A percentile compares a stretch with the other conserved stretches of the same genome.
Evolutionary conservation across 768 basidiomycete genomes (phyloP).

Genomic region (Suillus discolor): DNA sequence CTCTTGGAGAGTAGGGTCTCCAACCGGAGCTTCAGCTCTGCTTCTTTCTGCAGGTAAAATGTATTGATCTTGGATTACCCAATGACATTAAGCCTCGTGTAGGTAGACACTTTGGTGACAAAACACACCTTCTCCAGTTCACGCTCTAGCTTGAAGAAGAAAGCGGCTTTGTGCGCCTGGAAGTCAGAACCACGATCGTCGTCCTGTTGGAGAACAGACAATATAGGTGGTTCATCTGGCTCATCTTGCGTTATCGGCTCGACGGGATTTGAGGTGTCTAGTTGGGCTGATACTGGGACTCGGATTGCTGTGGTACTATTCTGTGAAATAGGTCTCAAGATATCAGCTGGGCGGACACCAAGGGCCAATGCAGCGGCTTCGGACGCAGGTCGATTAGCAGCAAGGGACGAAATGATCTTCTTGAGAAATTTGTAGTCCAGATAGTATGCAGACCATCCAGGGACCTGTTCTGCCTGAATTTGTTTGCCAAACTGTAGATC

Average conservation of each 20-base stretch:
- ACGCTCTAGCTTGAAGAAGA: conserved; percentile 98
- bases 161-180: conserved; percentile 93
- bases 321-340: conserved; percentile 33
- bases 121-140: conserved; percentile 90
- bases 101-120: conserved; percentile 5
- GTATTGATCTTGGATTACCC: conserved; percentile 78
- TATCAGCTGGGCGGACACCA: conserved; percentile 72
- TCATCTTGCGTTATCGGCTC: conserved; percentile 36
- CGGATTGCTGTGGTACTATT: conserved; percentile 34
- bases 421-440: conserved; percentile 98
- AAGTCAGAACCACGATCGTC: conserved; percentile 82
- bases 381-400: conserved; percentile 85
- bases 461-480: conserved; percentile 93
- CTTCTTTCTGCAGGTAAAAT: conserved; percentile 97
- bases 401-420: conserved; percentile 96
- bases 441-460: conserved; percentile 95
- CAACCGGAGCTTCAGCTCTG: conserved; percentile 88
- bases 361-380: conserved; percentile 87
- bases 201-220: conserved; percentile 64
- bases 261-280: conserved; percentile 15
- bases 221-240: conserved; percentile 55
- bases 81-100: conserved; percentile 10
- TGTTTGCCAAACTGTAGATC: conserved; percentile 90
- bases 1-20: conserved; percentile 94
- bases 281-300: conserved; percentile 29